phyloP scores from a whole-genome alignment of 164 flowering plant species.

The Litsea cubeba region DNA sequence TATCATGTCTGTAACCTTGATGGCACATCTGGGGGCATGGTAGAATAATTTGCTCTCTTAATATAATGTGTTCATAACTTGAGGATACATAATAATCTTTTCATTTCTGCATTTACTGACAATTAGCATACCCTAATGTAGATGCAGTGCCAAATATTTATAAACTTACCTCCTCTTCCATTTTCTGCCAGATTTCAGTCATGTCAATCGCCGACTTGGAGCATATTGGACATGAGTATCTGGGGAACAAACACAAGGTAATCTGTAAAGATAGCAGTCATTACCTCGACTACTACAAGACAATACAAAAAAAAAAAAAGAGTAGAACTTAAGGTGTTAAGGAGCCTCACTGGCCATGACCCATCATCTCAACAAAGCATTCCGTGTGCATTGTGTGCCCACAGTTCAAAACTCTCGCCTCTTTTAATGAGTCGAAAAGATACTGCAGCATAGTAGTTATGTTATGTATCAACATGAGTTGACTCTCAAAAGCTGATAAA shows the following conservation, averaged over 20 bases:
- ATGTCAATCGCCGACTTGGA: constrained; percentile 75
- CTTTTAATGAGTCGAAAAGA: constrained; percentile 86
- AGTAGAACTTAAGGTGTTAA: not conserved
- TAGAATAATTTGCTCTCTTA: too few relatives aligned
- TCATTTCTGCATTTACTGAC: too few relatives aligned
- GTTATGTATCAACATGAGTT: not conserved
- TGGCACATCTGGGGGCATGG: too few relatives aligned
- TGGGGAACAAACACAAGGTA: constrained; percentile 18
- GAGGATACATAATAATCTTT: too few relatives aligned
- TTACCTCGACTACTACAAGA: not conserved
- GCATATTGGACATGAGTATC: constrained; percentile 92
- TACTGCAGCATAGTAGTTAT: constrained; percentile 37
- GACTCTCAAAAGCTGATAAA: constrained; percentile 1
- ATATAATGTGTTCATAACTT: too few relatives aligned
- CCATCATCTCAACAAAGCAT: constrained; percentile 72
- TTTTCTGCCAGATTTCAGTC: constrained; percentile 70
- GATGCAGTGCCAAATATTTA: not conserved
- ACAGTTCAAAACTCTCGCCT: constrained; percentile 77
- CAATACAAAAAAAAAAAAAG: not conserved
- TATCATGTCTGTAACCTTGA: too few relatives aligned
- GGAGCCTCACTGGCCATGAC: constrained; percentile 59
- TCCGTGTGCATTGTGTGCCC: constrained; percentile 95
- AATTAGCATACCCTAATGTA: too few relatives aligned
- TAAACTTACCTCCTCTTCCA: constrained; percentile 74
- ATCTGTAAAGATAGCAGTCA: not conserved